Base-by-base conservation (phyloP, 2,329 filamentous ascomycete genomes). In the Fusarium sp. region DNA sequence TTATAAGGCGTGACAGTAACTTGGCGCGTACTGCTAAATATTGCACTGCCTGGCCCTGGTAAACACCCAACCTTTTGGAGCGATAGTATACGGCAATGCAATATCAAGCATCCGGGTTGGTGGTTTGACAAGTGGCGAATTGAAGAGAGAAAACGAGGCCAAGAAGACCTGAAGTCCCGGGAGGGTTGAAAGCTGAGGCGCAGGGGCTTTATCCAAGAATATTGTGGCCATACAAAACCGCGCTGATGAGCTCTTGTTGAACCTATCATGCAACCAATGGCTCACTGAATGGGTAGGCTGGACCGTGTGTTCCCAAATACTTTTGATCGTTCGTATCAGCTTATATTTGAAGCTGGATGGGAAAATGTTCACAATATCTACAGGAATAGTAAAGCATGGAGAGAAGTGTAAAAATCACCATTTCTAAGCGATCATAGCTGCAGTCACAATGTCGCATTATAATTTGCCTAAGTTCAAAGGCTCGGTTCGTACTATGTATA, bases 1-100 rank as follows among this genome's bases (percentile, higher is more conserved):
- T 64, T 41, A 36, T 53, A 65, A 56, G 39, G 57, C 45, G 69
- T 71, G 59, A 68, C 57, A 57, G 44, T 45, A 47, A 58, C 39
- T 39, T 57, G 38, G 41, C 39, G 46, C 33, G 42, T 31, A 38
- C 55, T 58, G 29, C 45, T 59, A 31, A 46, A 62, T 58, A 42
- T 50, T 46, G 49, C 29, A 39, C 31, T 55, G 54, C 45, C 15
- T 55, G 55, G 57, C 41, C 42, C 41, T 54, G 54, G 50, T 46
- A 46, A 47, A 62, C 52, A 6, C 46, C 14, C 50, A 29, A 18
- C 36, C 42, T 42, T 45, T 35, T 22, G 22, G 22, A 64, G 46
- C 46, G 29, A 55, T 20, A 35, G 47, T 31, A 31, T 73, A 31
- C 39, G 36, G 39, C 36, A 29, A 35, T 42, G 54, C 62, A 39